Percentiles rank a stretch among this genome's conserved stretches.
Evolutionary conservation across 495 filamentous ascomycete genomes (phyloP).

Genomic region (Pseudoneurospora amorphoporcata): DNA sequence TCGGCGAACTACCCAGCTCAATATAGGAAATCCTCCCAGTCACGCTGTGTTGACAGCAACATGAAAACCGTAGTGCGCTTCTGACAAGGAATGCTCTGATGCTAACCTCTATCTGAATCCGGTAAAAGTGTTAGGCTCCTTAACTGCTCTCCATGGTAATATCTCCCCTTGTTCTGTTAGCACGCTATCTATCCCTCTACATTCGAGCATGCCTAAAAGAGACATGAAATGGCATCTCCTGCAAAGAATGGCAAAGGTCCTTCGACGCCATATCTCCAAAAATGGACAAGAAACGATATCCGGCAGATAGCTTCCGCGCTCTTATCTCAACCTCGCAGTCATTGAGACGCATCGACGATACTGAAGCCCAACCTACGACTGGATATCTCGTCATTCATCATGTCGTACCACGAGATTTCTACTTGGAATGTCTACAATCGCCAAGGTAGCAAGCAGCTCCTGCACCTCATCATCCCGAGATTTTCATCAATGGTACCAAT

Average conservation of each 20-base stretch:
- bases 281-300: background rate
- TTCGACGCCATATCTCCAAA: background rate
- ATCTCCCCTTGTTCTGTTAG: background rate
- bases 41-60: background rate
- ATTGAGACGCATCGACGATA: background rate
- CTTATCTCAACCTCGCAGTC: background rate
- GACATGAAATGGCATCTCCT: background rate
- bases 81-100: background rate
- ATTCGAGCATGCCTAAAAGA: background rate
- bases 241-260: background rate
- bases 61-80: background rate
- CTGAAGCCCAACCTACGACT: background rate
- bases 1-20: background rate
- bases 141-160: background rate
- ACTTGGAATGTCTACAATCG: slow-evolving; percentile 3
- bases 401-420: background rate
- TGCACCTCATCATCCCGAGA: slow-evolving; percentile 7
- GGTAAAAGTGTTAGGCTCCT: background rate
- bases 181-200: background rate
- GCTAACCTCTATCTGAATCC: background rate
- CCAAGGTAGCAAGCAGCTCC: background rate
- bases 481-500: slow-evolving; percentile 11
- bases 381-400: background rate
- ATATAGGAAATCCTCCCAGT: background rate
- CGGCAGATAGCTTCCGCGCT: background rate